These are phyloP conservation scores for Ceratonia siliqua DNA, from an alignment of 306 rosid species.

Conservation along the genomic window DNA sequence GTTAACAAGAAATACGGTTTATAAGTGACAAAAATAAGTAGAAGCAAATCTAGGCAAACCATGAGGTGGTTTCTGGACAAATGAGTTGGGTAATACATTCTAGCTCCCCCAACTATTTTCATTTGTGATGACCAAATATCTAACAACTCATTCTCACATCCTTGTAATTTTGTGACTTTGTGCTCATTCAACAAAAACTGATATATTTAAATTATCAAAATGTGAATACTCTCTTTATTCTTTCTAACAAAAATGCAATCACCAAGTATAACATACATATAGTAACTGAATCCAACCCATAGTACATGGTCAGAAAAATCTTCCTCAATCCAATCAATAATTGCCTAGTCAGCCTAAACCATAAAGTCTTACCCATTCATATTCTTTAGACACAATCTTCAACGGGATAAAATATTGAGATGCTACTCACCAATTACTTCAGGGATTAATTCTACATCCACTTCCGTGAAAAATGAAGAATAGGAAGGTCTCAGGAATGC, in stretches of 20 bases:
- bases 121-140: background rate
- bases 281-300: constrained; percentile 10
- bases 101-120: background rate
- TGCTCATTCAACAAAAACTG: background rate
- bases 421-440: constrained; percentile 12
- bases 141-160: background rate
- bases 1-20: background rate
- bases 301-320: constrained; percentile 14
- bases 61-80: background rate
- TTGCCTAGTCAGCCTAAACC: constrained; percentile 24
- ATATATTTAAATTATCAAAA: constrained; percentile 4
- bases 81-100: background rate
- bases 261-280: background rate
- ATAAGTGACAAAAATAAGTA: background rate
- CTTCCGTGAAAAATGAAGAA: constrained; percentile 6
- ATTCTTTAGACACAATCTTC: background rate
- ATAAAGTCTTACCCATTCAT: background rate
- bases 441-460: constrained; percentile 4
- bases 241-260: background rate
- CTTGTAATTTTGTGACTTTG: background rate
- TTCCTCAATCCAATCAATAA: background rate
- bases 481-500: background rate
- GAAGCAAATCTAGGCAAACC: background rate
- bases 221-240: background rate
- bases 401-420: background rate